Percentiles rank a stretch among this genome's conserved stretches.
Conservation (phyloP, 2,329 filamentous ascomycete genomes). For the Cladorrhinum sp. region DNA sequence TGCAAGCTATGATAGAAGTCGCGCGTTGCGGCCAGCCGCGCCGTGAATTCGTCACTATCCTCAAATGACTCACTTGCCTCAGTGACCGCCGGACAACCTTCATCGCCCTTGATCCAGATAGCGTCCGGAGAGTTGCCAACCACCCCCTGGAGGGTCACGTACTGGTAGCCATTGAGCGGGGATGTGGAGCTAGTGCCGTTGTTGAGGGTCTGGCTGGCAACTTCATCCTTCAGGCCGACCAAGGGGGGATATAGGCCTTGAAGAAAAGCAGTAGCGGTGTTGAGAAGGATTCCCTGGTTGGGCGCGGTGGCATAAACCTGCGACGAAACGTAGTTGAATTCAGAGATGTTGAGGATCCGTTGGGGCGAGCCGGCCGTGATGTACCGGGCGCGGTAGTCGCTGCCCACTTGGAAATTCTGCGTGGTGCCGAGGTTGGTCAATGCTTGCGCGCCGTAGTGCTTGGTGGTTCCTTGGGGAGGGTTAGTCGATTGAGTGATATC, state of each 20-base stretch:
- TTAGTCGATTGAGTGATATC: too few species aligned
- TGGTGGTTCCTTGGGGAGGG: too few species aligned
- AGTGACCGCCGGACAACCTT: constrained; percentile 49
- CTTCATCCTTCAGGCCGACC: constrained; percentile 40
- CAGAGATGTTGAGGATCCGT: constrained; percentile 64
- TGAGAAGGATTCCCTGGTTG: constrained; percentile 72
- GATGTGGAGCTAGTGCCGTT: constrained; percentile 65
- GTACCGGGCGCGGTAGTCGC: constrained; percentile 75
- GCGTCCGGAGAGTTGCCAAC: constrained; percentile 18
- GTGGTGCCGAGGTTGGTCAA: constrained; percentile 77
- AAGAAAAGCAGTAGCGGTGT: constrained; percentile 74
- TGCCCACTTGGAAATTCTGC: constrained; percentile 69
- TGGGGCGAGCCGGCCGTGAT: constrained; percentile 56
- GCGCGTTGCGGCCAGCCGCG: constrained; percentile 48
- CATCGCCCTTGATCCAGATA: constrained; percentile 25
- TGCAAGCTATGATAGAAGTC: constrained; percentile 57
- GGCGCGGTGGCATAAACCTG: constrained; percentile 74
- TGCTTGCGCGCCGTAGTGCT: constrained; percentile 65
- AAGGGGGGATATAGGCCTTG: constrained; percentile 86
- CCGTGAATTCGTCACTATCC: constrained; percentile 43
- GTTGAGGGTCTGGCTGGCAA: constrained; percentile 54
- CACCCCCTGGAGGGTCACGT: constrained; percentile 64
- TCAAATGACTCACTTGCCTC: constrained; percentile 56
- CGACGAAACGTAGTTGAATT: constrained; percentile 61
- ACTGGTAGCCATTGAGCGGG: constrained; percentile 78